Conservation (phyloP, 345 rosid genomes). For the Aquilaria sinensis region DNA sequence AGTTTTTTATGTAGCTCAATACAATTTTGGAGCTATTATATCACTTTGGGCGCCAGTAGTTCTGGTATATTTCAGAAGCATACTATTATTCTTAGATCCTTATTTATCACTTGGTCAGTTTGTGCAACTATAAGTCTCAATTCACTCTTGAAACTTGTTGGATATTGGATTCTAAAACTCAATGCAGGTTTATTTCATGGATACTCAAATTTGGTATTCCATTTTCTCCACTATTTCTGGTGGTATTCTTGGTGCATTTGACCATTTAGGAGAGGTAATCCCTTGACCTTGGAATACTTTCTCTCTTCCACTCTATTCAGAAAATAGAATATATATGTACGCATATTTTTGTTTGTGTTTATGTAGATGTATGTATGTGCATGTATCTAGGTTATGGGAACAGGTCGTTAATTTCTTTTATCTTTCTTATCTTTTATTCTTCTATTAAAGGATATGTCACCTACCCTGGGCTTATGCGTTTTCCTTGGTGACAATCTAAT, state of each 20-base stretch:
- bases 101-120: constrained; percentile 4
- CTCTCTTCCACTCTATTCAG: too few species aligned
- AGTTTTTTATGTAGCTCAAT: constrained; percentile 42
- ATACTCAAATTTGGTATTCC: constrained; percentile 95
- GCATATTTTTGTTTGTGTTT: too few species aligned
- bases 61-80: constrained; percentile 35
- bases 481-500: too few species aligned
- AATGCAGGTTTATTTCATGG: constrained; percentile 86
- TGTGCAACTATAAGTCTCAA: constrained; percentile 1
- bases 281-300: not conserved
- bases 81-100: constrained; percentile 2
- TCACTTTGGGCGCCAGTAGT: constrained; percentile 85
- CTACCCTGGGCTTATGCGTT: too few species aligned
- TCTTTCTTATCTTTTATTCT: too few species aligned
- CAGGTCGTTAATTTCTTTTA: too few species aligned
- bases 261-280: constrained; percentile 92
- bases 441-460: too few species aligned
- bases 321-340: too few species aligned
- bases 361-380: too few species aligned
- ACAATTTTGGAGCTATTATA: constrained; percentile 69
- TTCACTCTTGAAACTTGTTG: constrained; percentile 9
- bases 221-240: constrained; percentile 84
- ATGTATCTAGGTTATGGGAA: too few species aligned
- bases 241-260: constrained; percentile 91
- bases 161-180: constrained; percentile 7